Base-by-base conservation (phyloP, 2,329 filamentous ascomycete species). In the Monosporascus sp. region DNA sequence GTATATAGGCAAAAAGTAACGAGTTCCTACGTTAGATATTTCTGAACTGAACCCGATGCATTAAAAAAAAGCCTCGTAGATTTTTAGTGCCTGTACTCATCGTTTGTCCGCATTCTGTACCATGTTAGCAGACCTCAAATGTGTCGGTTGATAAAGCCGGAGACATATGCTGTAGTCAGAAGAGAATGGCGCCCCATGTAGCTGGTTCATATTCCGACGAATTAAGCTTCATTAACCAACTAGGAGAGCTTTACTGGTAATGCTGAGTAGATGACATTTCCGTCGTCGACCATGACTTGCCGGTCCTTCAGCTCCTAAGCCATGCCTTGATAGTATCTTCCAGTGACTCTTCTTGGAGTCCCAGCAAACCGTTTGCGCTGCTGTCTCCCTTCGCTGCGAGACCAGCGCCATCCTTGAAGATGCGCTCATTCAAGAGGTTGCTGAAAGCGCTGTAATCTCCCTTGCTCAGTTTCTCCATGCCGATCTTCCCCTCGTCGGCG, bases 391-490 rank as follows among this genome's bases (percentile, higher is more conserved):
- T 49, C 1, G 63, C 60, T 1, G 63, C 61, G 3, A 53, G 50
- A 2, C 55, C 58, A n/a, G 62, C 62, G 1, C 65, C 65, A 31
- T 68, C 65, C 18, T 43, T 51, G 50, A 58, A 65, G 22, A 66
- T 40, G 11, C 58, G 61, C 28, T 53, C 53, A 8, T 56, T 55
- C 46, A 68, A 40, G 35, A 67, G 56, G 26, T 66, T 59, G 1
- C 60, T 55, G 48, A 68, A 68, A 3, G 64, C 61, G 43, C 63
- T 65, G 53, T 62, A 73, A 60, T 76, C 74, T 2, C 71, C 72
- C 57, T 68, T 70, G 31, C 62, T 64, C 18, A 76, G 60, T 63
- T 74, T 76, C 37, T 73, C 74, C 45, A 69, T 63, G 3, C 70
- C 76, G n/a, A 56, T 61, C 61, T 68, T 66, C 50, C 70, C 63